These are phyloP conservation scores for Tricholoma flavovirens DNA, from an alignment of 768 basidiomycete genomes.

Conservation along the genomic window DNA sequence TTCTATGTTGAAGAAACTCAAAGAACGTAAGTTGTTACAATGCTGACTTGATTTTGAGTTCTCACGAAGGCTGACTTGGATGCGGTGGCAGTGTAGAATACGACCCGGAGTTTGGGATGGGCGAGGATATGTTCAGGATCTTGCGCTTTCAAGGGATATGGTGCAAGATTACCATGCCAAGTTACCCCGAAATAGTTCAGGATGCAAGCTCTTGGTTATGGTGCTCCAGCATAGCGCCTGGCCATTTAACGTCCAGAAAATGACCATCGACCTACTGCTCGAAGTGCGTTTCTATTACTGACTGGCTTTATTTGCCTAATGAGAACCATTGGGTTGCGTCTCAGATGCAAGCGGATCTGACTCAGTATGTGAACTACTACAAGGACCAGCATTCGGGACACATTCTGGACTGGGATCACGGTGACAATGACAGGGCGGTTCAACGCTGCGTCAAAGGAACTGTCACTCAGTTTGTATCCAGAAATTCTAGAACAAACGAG, in stretches of 20 bases:
- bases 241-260: conserved; percentile 63
- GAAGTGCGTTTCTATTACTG: conserved; percentile 32
- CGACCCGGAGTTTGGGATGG: conserved; percentile 92
- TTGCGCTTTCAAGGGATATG: conserved; percentile 69
- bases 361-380: conserved; percentile 65
- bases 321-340: conserved; percentile 2
- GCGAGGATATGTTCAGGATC: conserved; percentile 93
- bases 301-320: not conserved
- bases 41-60: not conserved
- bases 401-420: conserved; percentile 81
- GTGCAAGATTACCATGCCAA: conserved; percentile 60
- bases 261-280: conserved; percentile 47
- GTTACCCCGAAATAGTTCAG: conserved; percentile 29
- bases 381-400: conserved; percentile 70
- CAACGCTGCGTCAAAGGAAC: conserved; percentile 66
- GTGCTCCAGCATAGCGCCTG: conserved; percentile 86
- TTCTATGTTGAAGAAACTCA: conserved; percentile 63
- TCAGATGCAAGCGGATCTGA: conserved; percentile 73
- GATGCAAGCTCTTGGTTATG: conserved; percentile 61
- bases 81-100: conserved; percentile 50
- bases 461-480: conserved; percentile 78
- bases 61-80: not conserved
- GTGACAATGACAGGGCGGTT: conserved; percentile 73
- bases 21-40: not conserved
- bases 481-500: conserved; percentile 65